Conservation (phyloP, 2,329 filamentous ascomycete species). For the Aaosphaeria pasadenensis region DNA sequence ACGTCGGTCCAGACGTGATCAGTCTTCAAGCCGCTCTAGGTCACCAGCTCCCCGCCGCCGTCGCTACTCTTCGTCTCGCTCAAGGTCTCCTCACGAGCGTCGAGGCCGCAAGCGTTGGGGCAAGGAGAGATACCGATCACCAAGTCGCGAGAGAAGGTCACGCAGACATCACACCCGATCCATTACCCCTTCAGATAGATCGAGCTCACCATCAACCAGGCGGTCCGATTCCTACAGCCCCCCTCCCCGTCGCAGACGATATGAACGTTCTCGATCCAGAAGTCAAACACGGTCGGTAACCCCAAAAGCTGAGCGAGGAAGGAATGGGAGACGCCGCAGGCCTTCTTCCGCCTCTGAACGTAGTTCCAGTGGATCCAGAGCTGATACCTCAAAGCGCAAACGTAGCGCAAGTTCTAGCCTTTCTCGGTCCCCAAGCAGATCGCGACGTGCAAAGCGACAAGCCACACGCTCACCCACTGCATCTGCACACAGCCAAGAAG, state of each 20-base stretch:
- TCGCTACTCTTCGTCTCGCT: conserved; percentile 4
- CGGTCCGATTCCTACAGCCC: conserved; percentile 20
- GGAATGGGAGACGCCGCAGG: conserved; percentile 41
- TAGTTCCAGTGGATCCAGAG: conserved; percentile 41
- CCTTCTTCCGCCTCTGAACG: conserved; percentile 44
- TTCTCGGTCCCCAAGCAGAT: not conserved
- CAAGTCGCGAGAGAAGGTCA: conserved; percentile 15
- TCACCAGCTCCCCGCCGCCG: conserved; percentile 26
- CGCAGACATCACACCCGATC: conserved; percentile 45
- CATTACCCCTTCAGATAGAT: conserved; percentile 46
- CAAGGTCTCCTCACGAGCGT: conserved; percentile 1
- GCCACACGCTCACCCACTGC: conserved; percentile 1
- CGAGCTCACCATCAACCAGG: conserved; percentile 56
- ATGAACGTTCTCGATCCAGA: conserved; percentile 4
- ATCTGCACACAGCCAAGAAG: not conserved
- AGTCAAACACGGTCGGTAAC: conserved; percentile 33
- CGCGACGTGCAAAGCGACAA: conserved; percentile 6
- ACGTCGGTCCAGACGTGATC: not conserved
- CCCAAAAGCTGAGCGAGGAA: conserved; percentile 34
- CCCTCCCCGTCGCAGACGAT: conserved; percentile 18
- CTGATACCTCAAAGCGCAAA: conserved; percentile 51
- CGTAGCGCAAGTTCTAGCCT: conserved; percentile 26
- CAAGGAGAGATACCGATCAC: conserved; percentile 32
- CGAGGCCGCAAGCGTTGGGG: conserved; percentile 3
- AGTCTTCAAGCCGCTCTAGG: conserved; percentile 8